Evolutionary conservation across 2,329 filamentous ascomycete species (phyloP), one percentile per base, ranked within the genome.

Genomic region (Sclerotinia nivalis): DNA sequence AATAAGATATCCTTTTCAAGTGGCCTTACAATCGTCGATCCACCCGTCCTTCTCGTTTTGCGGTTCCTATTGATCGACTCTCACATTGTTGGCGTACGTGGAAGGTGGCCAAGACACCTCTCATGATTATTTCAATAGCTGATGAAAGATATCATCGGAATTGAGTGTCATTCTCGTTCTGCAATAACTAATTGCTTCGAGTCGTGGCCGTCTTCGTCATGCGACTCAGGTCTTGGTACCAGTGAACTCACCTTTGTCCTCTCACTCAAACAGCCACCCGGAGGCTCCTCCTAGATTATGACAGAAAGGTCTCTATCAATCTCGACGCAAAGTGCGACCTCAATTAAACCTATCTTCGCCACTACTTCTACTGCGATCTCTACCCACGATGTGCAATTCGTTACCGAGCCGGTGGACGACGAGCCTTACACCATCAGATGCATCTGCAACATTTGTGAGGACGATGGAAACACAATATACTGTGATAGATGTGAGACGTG

Each of bases 401-500:
- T 75, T 66, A 80, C 81, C 75, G 85, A 90, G 81, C 80, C 81
- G 69, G 81, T 80, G 77, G 88, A 90, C 73, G 91, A 94, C 81
- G 91, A 95, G 81, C 91, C 91, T 25, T 97, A 96, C 81, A 96
- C 93, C 71, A 97, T 98, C 84, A 97, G 96, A 85, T 99, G 96
- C 87, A 97, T 98, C 76, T 99, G 96, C 83, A 89, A 89, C 80
- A 97, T 91, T 81, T 84, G 89, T 80, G 93, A 97, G 83, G 96
- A 99, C 85, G 96, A 99, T 84, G 96, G 96, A 81, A 95, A 93
- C 81, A 99, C 96, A 71, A 96, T 99, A 72, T 93, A 94, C 81
- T 99, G 96, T 85, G 96, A 98, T 80, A 88, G 86, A 71, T 99
- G 96, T 85, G 92, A 97, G 79, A 96, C 93, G 64, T 99, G 96